Base-by-base conservation (phyloP, 202 grass and related monocot genomes). In the Zizania palustris region DNA sequence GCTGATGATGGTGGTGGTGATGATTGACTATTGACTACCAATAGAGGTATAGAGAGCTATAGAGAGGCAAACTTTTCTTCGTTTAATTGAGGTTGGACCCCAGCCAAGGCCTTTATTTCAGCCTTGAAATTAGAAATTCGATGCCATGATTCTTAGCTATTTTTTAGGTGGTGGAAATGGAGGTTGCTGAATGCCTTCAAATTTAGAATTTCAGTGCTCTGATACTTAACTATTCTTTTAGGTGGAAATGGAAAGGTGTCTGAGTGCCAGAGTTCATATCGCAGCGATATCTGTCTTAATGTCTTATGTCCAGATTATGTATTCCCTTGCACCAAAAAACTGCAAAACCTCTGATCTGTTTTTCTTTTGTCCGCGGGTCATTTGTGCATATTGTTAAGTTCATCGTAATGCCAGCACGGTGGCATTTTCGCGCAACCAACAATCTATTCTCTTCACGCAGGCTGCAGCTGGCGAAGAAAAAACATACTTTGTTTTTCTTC, bases 1-100 rank as follows among this genome's bases (percentile, higher is more conserved):
- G 82, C 10, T 80, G 84, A 84, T 8, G 88, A 83, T 60, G 84
- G 84, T 28, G 82, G 86, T 5, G 76, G 45, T 5, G 80, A 72
- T 34, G 88, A 81, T 55, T 86, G 79, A 58, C 71, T 63, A 16
- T 58, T 12, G 9, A 37, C 40, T 39, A 44, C 5, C 9, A 28
- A 57, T 59, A 33, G 11, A 49, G 51, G 68, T 85, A 73, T 15
- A 73, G 48, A 72, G 46, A 28, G 6, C 35, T 15, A 73, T 58
- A 72, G 46, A 28, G 6, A 35, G 45, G 49, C 38, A 65, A 51
- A 22, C 16, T 2, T 58, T 78, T 44, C 5, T 57, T 67, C 4
- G 75, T 46, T 73, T 21, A 69, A 19, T 45, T 36, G 48, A 45
- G 22, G 15, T 15, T 65, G 37, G 6, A 2, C 45, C 67, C 41